Base-by-base conservation (phyloP, 805 yeast genomes). In the Ogataea trehalophila region DNA sequence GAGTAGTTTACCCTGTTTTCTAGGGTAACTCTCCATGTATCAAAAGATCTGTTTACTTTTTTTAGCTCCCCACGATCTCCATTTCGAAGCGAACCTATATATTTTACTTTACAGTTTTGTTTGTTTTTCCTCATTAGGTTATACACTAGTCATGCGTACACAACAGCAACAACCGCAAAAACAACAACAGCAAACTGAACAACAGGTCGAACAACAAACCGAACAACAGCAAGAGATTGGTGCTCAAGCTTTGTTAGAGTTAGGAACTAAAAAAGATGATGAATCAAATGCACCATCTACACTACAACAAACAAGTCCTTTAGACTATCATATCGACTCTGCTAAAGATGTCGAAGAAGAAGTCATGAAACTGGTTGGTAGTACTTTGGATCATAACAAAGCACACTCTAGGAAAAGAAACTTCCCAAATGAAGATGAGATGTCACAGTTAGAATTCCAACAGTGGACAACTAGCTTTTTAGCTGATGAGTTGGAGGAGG, bases 301-400 rank as follows among this genome's bases (percentile, higher is more conserved):
- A n/a, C 29, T 4, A 22, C 22, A 22, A 18, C 29, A 16, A 26
- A 6, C 31, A 26, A 11, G 31, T 26, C 9, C 8, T 34, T 43
- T 17, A 26, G 42, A 39, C 15, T 45, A 43, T 7, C 39, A 22
- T 9, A 14, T 31, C 4, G 39, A 45, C 39, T 26, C 46, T 9
- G 71, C 66, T 36, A 68, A 74, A 48, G 80, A 79, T 14, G 94
- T 85, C 3, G 94, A 85, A 57, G 94, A 86, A 16, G 94, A 90
- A 0, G 90, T 86, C 16, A 73, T 85, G 79, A 75, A 78, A 46
- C 78, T 79, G 55, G 92, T 85, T 14, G 88, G 85, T 17, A 85
- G 83, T 6, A 76, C 82, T 1, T 63, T 83, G 38, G 79, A 72
- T 16, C 52, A 44, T 45, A 53, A 54, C 33, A 39, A 39, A 20